Base-by-base conservation (phyloP, 768 basidiomycete genomes). In the Xerocomellus chrysenteron region DNA sequence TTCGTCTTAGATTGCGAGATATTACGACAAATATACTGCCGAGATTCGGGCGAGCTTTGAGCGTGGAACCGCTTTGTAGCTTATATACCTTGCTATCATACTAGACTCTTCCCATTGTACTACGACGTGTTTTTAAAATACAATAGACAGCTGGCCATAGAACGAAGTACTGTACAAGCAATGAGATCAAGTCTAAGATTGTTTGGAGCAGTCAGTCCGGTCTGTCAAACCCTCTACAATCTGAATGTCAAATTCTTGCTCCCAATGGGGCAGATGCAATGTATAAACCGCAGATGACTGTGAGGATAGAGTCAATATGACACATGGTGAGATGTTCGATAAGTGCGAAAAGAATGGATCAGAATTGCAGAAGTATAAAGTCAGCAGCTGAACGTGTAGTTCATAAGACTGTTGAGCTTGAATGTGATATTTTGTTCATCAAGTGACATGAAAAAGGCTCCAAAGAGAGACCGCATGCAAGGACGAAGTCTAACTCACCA, bases 21-120 rank as follows among this genome's bases (percentile, higher is more conserved):
- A 94, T 74, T 96, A 93, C 79, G 92, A 96, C 82, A 94, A 96
- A 68, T 97, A 98, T 68, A 99, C 97, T 1, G 76, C 91, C 42
- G 95, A 98, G 72, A 98, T 98, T 61, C 86, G 94, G 47, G 94
- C 92, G 24, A 98, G 94, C 74, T 98, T 98, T 80, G 96, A 99
- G 71, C 88, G 96, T 61, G 96, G 96, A 50, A 96, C 95, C 9
- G 94, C 95, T 32, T 74, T 98, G 44, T 96, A 75, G 73, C n/a
- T 36, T 47, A 3, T 63, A 56, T 61, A 56, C 55, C 56, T 63
- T 51, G 52, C 2, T 50, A 52, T 56, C 28, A 54, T 60, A 39
- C 47, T 21, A 1, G 40, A 45, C 54, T 43, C 14, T 57, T 30
- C 26, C 50, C 35, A 24, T 55, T 62, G 55, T 62, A 65, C 44